These are phyloP conservation scores for Batkoa obscura DNA, from an alignment of 371 early-diverging fungal genomes.

Conservation along the genomic window DNA sequence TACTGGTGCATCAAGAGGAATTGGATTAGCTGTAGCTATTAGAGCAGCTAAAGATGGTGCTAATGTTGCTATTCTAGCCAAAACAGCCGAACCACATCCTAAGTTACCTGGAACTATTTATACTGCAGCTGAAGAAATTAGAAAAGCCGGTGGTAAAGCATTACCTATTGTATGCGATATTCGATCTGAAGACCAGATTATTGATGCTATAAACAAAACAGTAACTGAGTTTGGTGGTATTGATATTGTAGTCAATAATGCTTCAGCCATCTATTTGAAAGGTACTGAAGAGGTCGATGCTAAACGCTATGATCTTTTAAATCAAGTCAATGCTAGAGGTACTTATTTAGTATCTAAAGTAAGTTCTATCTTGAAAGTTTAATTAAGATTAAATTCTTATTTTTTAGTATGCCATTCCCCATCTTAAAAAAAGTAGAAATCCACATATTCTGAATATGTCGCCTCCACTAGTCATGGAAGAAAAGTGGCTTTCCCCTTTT, in stretches of 20 bases:
- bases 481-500: constrained; percentile 39
- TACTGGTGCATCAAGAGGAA: constrained; percentile 48
- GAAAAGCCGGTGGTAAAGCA: constrained; percentile 48
- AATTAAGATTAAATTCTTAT: too few species aligned
- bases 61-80: constrained; percentile 53
- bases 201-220: constrained; percentile 36
- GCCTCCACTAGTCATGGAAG: constrained; percentile 46
- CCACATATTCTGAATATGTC: constrained; percentile 53
- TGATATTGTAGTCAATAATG: constrained; percentile 60
- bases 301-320: constrained; percentile 65
- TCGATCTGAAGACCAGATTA: constrained; percentile 49
- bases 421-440: constrained; percentile 25
- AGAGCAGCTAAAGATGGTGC: constrained; percentile 46
- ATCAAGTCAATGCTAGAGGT: constrained; percentile 55
- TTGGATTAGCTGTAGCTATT: constrained; percentile 53
- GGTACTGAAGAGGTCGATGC: constrained; percentile 31
- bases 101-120: constrained; percentile 16
- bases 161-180: constrained; percentile 62
- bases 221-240: constrained; percentile 46
- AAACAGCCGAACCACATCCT: constrained; percentile 52
- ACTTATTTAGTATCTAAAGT: constrained; percentile 57
- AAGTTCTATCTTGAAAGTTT: constrained; percentile 28
- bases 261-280: constrained; percentile 49
- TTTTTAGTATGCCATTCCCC: constrained; percentile 26
- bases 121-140: constrained; percentile 49